phyloP scores from a whole-genome alignment of 345 rosid species.

The Arabidopsis suecica region DNA sequence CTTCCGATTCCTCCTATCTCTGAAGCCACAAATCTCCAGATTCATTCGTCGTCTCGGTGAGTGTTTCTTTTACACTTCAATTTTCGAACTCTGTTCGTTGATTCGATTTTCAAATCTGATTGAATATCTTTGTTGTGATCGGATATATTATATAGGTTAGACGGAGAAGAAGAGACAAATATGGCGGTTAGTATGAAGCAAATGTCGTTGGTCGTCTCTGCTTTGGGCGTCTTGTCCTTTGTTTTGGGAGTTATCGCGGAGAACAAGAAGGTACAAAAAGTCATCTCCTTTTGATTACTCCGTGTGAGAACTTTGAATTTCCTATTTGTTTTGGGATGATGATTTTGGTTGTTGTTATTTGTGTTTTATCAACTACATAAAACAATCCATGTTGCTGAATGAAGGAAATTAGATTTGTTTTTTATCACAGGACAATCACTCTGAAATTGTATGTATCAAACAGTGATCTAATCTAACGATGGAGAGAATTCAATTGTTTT shows the following conservation, averaged over 20 bases:
- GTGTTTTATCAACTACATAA: not conserved
- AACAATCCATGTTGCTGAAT: not conserved
- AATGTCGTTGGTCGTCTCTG: conserved; percentile 61
- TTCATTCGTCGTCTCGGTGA: too few relatives aligned
- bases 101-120: too few relatives aligned
- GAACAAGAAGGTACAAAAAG: conserved; percentile 70
- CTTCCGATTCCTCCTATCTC: too few relatives aligned
- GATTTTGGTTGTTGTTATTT: not conserved
- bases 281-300: not conserved
- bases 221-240: conserved; percentile 67
- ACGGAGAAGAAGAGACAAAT: conserved; percentile 11
- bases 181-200: conserved; percentile 73
- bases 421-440: not conserved
- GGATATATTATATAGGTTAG: too few relatives aligned
- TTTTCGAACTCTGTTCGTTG: too few relatives aligned
- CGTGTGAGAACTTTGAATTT: not conserved
- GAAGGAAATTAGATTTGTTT: not conserved
- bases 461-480: not conserved
- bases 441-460: not conserved
- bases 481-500: not conserved
- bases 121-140: too few relatives aligned
- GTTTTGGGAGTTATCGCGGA: conserved; percentile 74
- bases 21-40: too few relatives aligned
- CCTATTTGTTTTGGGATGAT: not conserved
- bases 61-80: too few relatives aligned